phyloP scores from a whole-genome alignment of 192 early-diverging fungal genomes.

The Lobosporangium transversale region DNA sequence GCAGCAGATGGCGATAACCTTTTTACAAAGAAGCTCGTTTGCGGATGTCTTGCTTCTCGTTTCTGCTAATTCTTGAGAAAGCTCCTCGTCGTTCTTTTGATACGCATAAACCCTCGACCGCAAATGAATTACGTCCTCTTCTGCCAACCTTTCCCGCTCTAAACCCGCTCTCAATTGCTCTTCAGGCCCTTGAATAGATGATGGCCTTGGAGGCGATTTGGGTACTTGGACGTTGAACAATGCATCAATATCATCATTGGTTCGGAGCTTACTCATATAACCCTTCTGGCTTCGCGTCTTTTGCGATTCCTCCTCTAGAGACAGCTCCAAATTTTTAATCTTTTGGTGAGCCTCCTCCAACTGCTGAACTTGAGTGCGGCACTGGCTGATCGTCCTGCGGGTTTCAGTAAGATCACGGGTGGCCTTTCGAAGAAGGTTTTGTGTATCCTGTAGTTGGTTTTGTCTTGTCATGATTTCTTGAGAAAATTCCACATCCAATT shows the following conservation, averaged over 20 bases:
- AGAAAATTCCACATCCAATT: slow-evolving; percentile 74
- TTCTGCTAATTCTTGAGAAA: slow-evolving; percentile 67
- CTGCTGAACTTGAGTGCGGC: slow-evolving; percentile 60
- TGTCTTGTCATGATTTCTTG: slow-evolving; percentile 69
- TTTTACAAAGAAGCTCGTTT: slow-evolving; percentile 81
- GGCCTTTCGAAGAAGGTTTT: slow-evolving; percentile 61
- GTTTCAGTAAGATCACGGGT: slow-evolving; percentile 67
- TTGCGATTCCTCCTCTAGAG: slow-evolving; percentile 60
- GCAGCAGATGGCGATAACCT: slow-evolving; percentile 88
- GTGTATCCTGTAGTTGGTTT: slow-evolving; percentile 62
- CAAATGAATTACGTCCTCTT: slow-evolving; percentile 49
- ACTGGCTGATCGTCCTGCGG: slow-evolving; percentile 60
- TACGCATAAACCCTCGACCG: slow-evolving; percentile 52
- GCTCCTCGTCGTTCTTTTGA: slow-evolving; percentile 51
- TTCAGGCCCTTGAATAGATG: background rate
- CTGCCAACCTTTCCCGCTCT: slow-evolving; percentile 27
- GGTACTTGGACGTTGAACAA: slow-evolving; percentile 25
- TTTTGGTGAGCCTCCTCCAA: slow-evolving; percentile 67
- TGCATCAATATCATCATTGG: slow-evolving; percentile 29
- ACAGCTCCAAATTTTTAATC: slow-evolving; percentile 68
- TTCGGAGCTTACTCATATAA: slow-evolving; percentile 19
- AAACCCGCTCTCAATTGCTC: slow-evolving; percentile 1
- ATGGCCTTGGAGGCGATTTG: background rate
- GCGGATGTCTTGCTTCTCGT: slow-evolving; percentile 65
- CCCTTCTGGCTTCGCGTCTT: slow-evolving; percentile 53